These are phyloP conservation scores for Hygrophila difformis DNA, from an alignment of 257 asterid species.

Conservation along the genomic window DNA sequence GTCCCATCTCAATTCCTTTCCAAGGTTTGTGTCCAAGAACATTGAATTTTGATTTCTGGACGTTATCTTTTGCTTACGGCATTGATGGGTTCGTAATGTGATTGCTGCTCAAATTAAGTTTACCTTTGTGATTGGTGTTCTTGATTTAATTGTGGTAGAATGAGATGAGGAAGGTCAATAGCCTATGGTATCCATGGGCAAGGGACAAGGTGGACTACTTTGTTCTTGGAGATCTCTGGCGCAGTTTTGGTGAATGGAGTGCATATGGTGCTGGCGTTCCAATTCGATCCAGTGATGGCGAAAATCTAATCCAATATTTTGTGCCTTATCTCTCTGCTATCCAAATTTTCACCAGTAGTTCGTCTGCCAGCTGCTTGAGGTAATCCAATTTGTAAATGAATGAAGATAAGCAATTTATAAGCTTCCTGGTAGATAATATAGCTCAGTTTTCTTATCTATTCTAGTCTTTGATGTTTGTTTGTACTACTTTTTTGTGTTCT, in stretches of 20 bases:
- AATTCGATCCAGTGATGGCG: conserved; percentile 49
- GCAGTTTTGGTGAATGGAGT: conserved; percentile 81
- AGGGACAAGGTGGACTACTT: conserved; percentile 79
- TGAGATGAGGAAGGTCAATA: conserved; percentile 71
- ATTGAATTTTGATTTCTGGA: background rate
- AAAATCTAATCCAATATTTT: conserved; percentile 59
- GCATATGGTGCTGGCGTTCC: conserved; percentile 93
- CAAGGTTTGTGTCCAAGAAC: conserved; percentile 21
- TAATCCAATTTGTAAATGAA: conserved; percentile 18
- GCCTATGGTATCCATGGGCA: conserved; percentile 89
- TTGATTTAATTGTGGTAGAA: conserved; percentile 24
- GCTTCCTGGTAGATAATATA: too few relatives aligned
- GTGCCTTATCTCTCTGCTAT: conserved; percentile 93
- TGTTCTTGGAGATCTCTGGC: conserved; percentile 80
- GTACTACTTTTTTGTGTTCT: too few relatives aligned
- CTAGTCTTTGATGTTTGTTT: too few relatives aligned
- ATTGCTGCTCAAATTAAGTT: background rate
- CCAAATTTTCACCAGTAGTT: conserved; percentile 77
- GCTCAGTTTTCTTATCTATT: too few relatives aligned
- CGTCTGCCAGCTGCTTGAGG: conserved; percentile 64
- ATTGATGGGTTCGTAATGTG: background rate
- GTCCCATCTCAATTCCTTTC: conserved; percentile 39
- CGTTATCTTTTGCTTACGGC: background rate
- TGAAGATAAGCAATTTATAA: too few relatives aligned
- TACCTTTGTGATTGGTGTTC: background rate